Conservation (phyloP, 768 basidiomycete genomes). For the Austroboletus eburneus region DNA sequence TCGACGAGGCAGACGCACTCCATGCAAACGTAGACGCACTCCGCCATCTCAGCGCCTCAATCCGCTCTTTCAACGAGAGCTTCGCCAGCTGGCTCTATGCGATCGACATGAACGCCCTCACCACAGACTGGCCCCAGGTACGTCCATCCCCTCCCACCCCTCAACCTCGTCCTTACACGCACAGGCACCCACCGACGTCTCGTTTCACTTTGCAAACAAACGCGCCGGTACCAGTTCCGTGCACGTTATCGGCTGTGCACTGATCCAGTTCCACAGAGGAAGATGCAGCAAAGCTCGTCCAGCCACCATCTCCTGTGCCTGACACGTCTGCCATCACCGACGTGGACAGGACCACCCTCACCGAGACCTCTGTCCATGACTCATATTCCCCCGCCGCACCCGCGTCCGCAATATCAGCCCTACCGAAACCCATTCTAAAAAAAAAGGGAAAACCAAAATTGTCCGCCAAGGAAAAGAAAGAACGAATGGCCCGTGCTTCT, state of each 20-base stretch:
- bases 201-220: slow-evolving; percentile 53
- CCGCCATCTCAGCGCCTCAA: slow-evolving; percentile 64
- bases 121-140: slow-evolving; percentile 91
- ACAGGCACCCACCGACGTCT: slow-evolving; percentile 58
- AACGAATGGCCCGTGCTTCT: slow-evolving; percentile 55
- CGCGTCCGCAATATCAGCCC: slow-evolving; percentile 31
- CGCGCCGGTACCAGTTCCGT: slow-evolving; percentile 49
- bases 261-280: slow-evolving; percentile 43
- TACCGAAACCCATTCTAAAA: slow-evolving; percentile 39
- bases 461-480: slow-evolving; percentile 79
- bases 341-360: slow-evolving; percentile 28
- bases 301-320: slow-evolving; percentile 27
- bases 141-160: too few relatives aligned
- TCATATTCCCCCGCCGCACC: slow-evolving; percentile 31
- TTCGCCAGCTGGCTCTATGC: slow-evolving; percentile 91
- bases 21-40: slow-evolving; percentile 73
- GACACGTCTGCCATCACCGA: slow-evolving; percentile 19
- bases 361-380: slow-evolving; percentile 30
- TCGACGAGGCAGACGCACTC: slow-evolving; percentile 82
- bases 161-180: too few relatives aligned
- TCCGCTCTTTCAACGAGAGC: slow-evolving; percentile 86
- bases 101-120: slow-evolving; percentile 92
- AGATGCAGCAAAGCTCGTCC: slow-evolving; percentile 54
- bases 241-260: background rate
- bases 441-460: slow-evolving; percentile 64